Conservation (phyloP, 139 green algal genomes). For the Chlamydomonas asymmetrica region DNA sequence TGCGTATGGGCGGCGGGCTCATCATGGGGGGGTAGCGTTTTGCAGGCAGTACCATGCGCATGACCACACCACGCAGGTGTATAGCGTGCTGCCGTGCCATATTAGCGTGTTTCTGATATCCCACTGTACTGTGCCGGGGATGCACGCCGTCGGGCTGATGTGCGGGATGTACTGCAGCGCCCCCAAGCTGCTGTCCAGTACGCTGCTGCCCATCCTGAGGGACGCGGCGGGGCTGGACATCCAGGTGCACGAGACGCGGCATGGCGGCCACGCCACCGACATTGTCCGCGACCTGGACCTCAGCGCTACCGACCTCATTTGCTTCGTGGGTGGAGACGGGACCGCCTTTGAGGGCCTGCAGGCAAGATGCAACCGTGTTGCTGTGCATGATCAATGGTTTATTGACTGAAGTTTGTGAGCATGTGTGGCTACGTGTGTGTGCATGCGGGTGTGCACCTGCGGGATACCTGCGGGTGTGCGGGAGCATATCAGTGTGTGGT, state of each 20-base stretch:
- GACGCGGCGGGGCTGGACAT: constrained; percentile 59
- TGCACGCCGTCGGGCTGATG: no score
- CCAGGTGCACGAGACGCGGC: constrained; percentile 37
- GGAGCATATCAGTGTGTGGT: no score
- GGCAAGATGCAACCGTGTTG: no score
- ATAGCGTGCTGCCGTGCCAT: background rate
- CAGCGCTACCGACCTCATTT: constrained; percentile 31
- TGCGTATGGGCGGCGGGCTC: no score
- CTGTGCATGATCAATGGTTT: no score
- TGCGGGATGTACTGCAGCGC: no score
- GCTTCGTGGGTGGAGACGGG: constrained; percentile 76
- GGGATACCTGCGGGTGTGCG: no score
- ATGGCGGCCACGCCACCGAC: constrained; percentile 49
- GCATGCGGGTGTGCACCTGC: no score
- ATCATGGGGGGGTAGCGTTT: background rate
- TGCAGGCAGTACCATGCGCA: background rate
- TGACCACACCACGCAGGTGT: background rate
- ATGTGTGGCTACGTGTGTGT: no score
- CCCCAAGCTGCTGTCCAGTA: constrained; percentile 20
- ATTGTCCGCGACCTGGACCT: constrained; percentile 41
- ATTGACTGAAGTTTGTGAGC: no score
- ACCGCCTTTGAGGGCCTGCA: constrained; percentile 75
- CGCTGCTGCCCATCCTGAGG: constrained; percentile 55
- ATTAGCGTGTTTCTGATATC: background rate
- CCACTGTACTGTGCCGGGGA: no score